Conservation (phyloP, 1,284 basidiomycete species). For the Tilletia horrida region DNA sequence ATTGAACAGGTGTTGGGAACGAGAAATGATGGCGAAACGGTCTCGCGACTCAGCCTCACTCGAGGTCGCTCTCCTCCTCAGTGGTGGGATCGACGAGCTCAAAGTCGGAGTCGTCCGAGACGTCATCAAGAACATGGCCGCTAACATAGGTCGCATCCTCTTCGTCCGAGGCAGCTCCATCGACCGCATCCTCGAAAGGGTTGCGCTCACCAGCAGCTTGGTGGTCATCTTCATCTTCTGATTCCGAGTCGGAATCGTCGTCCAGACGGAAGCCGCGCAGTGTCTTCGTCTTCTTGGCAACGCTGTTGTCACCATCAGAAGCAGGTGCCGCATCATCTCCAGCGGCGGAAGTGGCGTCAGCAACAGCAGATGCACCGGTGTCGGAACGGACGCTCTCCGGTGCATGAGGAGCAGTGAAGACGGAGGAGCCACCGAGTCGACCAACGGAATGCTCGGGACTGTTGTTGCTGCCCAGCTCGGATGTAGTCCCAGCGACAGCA, state of each 20-base stretch:
- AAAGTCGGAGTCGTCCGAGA: slow-evolving; percentile 9
- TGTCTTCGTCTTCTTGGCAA: not conserved
- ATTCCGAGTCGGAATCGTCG: slow-evolving; percentile 61
- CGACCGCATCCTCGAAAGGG: slow-evolving; percentile 5
- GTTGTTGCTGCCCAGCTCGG: slow-evolving; percentile 25
- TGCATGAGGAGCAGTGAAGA: slow-evolving; percentile 58
- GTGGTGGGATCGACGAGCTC: slow-evolving; percentile 20
- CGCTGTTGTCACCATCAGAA: not conserved
- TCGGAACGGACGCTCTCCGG: slow-evolving; percentile 67
- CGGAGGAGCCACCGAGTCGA: slow-evolving; percentile 61
- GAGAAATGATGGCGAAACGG: too few relatives aligned
- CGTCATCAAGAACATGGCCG: slow-evolving; percentile 3
- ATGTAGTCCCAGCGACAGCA: not conserved
- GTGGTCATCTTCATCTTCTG: slow-evolving; percentile 51
- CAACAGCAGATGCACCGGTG: slow-evolving; percentile 58
- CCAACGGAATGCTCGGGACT: slow-evolving; percentile 62
- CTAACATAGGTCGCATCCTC: not conserved
- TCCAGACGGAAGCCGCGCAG: slow-evolving; percentile 28
- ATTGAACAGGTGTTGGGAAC: too few relatives aligned
- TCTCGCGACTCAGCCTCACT: not conserved
- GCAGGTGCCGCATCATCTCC: not conserved
- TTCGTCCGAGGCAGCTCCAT: slow-evolving; percentile 1
- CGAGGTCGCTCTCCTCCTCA: slow-evolving; percentile 13
- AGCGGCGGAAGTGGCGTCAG: not conserved
- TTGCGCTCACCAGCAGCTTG: not conserved